Base-by-base conservation (phyloP, 2,329 filamentous ascomycete genomes). In the Ampelomyces quisqualis region DNA sequence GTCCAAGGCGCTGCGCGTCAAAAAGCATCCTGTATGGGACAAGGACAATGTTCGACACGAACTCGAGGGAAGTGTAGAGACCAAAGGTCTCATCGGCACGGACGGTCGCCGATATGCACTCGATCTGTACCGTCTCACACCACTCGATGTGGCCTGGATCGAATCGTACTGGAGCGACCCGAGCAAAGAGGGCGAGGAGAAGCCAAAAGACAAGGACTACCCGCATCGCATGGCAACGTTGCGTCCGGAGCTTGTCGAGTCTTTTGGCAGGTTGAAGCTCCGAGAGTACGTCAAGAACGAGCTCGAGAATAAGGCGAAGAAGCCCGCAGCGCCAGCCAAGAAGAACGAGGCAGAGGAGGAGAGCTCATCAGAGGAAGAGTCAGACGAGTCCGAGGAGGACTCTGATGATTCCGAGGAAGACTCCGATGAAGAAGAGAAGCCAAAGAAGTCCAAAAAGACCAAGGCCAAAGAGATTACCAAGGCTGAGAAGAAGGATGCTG, bases 51-150 rank as follows among this genome's bases (percentile, higher is more conserved):
- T 90, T 70, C 82, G 86, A 47, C 90, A 95, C 60, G 89, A 96
- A 48, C 77, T 98, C 3, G 91, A 97, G 69, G 89, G 88, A 27
- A 97, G 90, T 60, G 90, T 98, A 10, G 93, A 98, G 72, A 98
- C 93, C 38, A 98, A 98, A 75, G 93, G 93, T 38, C 76, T 98
- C n/a, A 77, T 98, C 57, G 93, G 93, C 33, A 98, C 93, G 1
- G 93, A 98, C 63, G 93, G 90, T 24, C 82, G 93, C 58, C 96
- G 95, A 68, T 98, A 98, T 64, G 88, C 96, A n/a, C 80, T 98
- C 35, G 93, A 98, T 61, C 74, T 98, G 38, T 98, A 98, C 75
- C 84, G 93, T 43, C 85, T 97, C 51, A 95, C 93, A 3, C 93
- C 93, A 5, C 73, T 97, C 42, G 93, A 98, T 68, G 83, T 96